Evolutionary conservation across 2,329 filamentous ascomycete genomes (phyloP), one percentile per base, ranked within the genome.

Genomic region (Ilyonectria sp.): DNA sequence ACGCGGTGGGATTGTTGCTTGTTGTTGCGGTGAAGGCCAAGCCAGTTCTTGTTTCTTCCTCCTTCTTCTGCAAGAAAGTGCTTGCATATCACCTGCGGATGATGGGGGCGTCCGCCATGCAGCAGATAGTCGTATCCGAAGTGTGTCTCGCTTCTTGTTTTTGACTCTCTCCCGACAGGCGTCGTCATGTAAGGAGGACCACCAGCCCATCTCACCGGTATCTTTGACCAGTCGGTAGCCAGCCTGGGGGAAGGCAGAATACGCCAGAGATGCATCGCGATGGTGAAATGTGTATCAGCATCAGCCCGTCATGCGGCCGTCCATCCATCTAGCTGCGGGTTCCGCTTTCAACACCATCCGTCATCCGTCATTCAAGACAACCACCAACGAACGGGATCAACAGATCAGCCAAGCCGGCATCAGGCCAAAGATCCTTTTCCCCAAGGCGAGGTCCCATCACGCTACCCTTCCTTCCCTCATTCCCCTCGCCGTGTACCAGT

Each of bases 71-170:
- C 17, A 15, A 23, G 31, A 49, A 50, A 61, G 63, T 61, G 58
- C 58, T 61, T 66, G 63, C 58, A 62, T 62, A 62, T 52, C 43
- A 21, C 23, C 53, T 21, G 44, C 23, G 60, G 43, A 55, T 19
- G 17, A 11, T 7, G 23, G 49, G 13, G 21, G 21, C 21, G 37
- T 60, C 26, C 26, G 26, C 35, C 35, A 52, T 52, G 53, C 44
- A 46, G 23, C 15, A 21, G 10, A 17, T 2, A 55, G 19, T 55
- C 49, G 33, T 35, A 55, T 63, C 54, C 7, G 43, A 26, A 4
- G 46, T 11, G 15, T 21, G 37, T 13, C 37, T 55, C 29, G 37
- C 26, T 26, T 26, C 26, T 26, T 26, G 26, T 26, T 60, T 62
- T 56, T 62, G 52, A 56, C 60, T 56, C 52, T 56, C 8, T 56